These are phyloP conservation scores for Wickerhamiella hasegawae DNA, from an alignment of 805 yeast genomes.

Conservation along the genomic window DNA sequence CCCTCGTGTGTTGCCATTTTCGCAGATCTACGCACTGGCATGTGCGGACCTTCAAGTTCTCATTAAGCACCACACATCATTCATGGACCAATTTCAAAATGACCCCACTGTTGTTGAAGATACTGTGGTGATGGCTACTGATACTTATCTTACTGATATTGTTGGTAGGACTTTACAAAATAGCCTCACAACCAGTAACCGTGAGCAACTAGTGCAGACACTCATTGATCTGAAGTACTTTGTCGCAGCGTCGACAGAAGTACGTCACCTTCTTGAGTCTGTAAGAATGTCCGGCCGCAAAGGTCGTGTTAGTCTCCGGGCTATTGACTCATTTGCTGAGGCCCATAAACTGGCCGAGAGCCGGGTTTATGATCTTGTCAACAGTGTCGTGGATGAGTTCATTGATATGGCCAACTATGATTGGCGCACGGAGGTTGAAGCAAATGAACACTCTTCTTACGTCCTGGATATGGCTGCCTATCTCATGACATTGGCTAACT, in stretches of 20 bases:
- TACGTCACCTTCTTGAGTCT: slow-evolving; percentile 29
- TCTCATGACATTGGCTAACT: slow-evolving; percentile 67
- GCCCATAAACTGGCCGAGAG: slow-evolving; percentile 62
- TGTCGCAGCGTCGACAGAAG: slow-evolving; percentile 53
- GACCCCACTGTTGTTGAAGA: slow-evolving; percentile 44
- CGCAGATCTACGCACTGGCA: slow-evolving; percentile 73
- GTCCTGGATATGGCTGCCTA: slow-evolving; percentile 75
- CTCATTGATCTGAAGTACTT: slow-evolving; percentile 79
- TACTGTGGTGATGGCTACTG: slow-evolving; percentile 44
- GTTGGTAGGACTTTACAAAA: slow-evolving; percentile 48
- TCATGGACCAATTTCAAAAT: slow-evolving; percentile 47
- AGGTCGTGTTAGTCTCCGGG: slow-evolving; percentile 31
- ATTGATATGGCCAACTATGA: slow-evolving; percentile 75
- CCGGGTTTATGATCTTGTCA: slow-evolving; percentile 68
- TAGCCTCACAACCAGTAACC: slow-evolving; percentile 52
- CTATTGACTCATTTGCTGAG: slow-evolving; percentile 38
- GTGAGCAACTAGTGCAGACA: slow-evolving; percentile 83
- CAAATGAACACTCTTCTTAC: slow-evolving; percentile 50
- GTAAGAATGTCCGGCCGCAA: slow-evolving; percentile 21
- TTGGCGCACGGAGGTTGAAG: slow-evolving; percentile 40
- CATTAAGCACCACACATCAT: slow-evolving; percentile 45
- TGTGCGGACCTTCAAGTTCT: slow-evolving; percentile 61
- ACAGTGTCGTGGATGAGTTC: slow-evolving; percentile 60
- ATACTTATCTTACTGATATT: slow-evolving; percentile 47
- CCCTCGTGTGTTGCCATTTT: slow-evolving; percentile 67